Evolutionary conservation across 2,329 filamentous ascomycete species (phyloP).

Genomic region (Penicillium sp.): DNA sequence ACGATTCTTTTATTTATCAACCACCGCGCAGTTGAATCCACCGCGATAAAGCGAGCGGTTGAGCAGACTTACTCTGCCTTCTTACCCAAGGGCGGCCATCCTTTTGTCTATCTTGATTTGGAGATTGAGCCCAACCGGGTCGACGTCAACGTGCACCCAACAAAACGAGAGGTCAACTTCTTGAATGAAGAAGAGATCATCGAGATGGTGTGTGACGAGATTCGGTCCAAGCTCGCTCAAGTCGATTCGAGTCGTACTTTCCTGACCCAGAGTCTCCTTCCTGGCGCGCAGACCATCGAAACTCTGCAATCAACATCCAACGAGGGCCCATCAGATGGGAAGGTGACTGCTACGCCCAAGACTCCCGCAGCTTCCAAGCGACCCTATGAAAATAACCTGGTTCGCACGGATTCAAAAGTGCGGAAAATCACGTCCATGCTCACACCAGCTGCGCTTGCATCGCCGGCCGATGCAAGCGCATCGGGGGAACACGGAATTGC

Average conservation of each 20-base stretch:
- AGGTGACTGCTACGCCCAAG: constrained; percentile 31
- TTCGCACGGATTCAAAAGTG: constrained; percentile 80
- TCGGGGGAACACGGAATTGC: constrained; percentile 31
- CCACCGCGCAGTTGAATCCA: constrained; percentile 86
- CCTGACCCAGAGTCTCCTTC: constrained; percentile 83
- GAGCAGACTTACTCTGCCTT: constrained; percentile 86
- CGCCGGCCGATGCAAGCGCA: constrained; percentile 21
- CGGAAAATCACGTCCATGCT: constrained; percentile 98
- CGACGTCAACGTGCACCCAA: constrained; percentile 96
- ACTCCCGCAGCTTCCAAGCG: constrained; percentile 42
- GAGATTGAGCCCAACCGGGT: constrained; percentile 89
- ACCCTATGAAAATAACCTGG: constrained; percentile 76
- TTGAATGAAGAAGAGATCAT: constrained; percentile 96
- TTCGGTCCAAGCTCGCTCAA: constrained; percentile 69
- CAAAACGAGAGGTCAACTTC: constrained; percentile 94
- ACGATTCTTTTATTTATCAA: constrained; percentile 91
- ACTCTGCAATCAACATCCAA: constrained; percentile 20
- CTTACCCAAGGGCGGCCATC: constrained; percentile 87
- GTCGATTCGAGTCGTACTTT: constrained; percentile 94
- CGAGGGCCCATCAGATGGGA: constrained; percentile 32
- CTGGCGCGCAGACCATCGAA: constrained; percentile 52
- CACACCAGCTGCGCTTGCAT: constrained; percentile 42
- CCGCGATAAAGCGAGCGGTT: constrained; percentile 76
- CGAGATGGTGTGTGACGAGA: constrained; percentile 72
- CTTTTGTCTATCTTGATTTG: constrained; percentile 85